A percentile compares a stretch with the other conserved stretches of the same genome.
phyloP scores from a whole-genome alignment of 73 alveolate genomes.

The Paramecium caudatum region DNA sequence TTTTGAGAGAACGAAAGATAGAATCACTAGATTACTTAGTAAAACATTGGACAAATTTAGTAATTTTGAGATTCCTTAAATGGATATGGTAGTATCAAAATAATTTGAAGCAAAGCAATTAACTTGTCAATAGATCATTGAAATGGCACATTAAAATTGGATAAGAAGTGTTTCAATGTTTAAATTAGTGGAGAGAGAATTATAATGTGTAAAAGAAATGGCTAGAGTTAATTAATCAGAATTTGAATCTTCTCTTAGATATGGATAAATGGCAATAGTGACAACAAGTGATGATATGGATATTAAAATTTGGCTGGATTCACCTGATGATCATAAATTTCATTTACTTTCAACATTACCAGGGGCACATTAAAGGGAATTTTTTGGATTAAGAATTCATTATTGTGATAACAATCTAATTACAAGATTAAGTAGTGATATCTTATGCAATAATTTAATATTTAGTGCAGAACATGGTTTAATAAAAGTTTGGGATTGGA shows the following conservation, averaged over 20 bases:
- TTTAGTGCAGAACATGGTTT: constrained; percentile 64
- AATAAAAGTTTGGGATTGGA: constrained; percentile 69
- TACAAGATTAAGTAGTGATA: constrained; percentile 25
- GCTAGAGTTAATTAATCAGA: neutral
- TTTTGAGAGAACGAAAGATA: constrained; percentile 22
- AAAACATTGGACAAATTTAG: constrained; percentile 12
- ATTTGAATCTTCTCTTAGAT: neutral
- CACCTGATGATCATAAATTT: constrained; percentile 65
- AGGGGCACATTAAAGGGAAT: constrained; percentile 61
- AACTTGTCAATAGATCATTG: neutral
- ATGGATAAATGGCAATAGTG: constrained; percentile 40
- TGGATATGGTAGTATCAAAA: constrained; percentile 12
- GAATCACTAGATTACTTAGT: neutral
- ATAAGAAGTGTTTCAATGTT: constrained; percentile 57
- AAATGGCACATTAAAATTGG: constrained; percentile 63
- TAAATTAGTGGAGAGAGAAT: constrained; percentile 38
- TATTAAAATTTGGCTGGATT: constrained; percentile 43
- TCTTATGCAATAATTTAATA: constrained; percentile 46
- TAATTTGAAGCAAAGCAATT: constrained; percentile 19
- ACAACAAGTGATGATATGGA: constrained; percentile 72
- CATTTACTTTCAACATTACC: constrained; percentile 13
- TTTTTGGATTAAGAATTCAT: constrained; percentile 56
- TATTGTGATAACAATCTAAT: constrained; percentile 20
- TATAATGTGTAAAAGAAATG: neutral
- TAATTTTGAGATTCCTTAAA: constrained; percentile 44